Percentiles rank a stretch among this genome's conserved stretches.
Evolutionary conservation across 805 yeast species (phyloP).

Genomic region (Wickerhamiella cacticola): DNA sequence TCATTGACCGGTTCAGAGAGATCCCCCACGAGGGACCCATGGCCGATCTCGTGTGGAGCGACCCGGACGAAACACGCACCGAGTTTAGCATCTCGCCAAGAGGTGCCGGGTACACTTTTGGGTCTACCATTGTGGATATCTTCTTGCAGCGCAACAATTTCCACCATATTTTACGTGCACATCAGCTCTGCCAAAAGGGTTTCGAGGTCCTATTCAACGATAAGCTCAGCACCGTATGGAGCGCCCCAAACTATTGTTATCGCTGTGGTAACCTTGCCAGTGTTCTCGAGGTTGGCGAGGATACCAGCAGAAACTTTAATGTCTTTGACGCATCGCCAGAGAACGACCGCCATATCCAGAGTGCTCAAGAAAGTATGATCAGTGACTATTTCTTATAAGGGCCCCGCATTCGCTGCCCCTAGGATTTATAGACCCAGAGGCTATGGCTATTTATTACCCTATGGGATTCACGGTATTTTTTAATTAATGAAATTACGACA

Average conservation of each 20-base stretch:
- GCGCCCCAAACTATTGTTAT: constrained; percentile 96
- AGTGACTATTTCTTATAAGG: constrained; percentile 21
- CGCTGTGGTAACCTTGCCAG: constrained; percentile 95
- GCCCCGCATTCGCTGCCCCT: too few species aligned
- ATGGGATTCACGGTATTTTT: background rate
- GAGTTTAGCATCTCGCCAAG: constrained; percentile 86
- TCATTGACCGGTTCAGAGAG: constrained; percentile 84
- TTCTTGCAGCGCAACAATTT: constrained; percentile 67
- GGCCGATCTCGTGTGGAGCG: constrained; percentile 99
- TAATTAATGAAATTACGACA: too few species aligned
- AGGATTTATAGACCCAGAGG: too few species aligned
- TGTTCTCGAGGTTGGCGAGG: constrained; percentile 73
- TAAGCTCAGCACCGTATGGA: constrained; percentile 91
- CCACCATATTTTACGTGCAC: constrained; percentile 81
- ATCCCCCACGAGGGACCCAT: constrained; percentile 98
- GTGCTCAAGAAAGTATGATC: constrained; percentile 21
- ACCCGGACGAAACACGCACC: constrained; percentile 71
- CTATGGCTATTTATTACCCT: background rate
- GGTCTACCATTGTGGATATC: constrained; percentile 77
- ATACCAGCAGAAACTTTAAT: constrained; percentile 62
- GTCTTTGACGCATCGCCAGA: constrained; percentile 97
- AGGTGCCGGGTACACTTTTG: constrained; percentile 98
- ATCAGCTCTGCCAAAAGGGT: constrained; percentile 94
- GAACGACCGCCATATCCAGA: constrained; percentile 42
- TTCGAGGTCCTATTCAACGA: constrained; percentile 86